Evolutionary conservation across 2,329 filamentous ascomycete species (phyloP).

Genomic region (Sporothrix brasiliensis): DNA sequence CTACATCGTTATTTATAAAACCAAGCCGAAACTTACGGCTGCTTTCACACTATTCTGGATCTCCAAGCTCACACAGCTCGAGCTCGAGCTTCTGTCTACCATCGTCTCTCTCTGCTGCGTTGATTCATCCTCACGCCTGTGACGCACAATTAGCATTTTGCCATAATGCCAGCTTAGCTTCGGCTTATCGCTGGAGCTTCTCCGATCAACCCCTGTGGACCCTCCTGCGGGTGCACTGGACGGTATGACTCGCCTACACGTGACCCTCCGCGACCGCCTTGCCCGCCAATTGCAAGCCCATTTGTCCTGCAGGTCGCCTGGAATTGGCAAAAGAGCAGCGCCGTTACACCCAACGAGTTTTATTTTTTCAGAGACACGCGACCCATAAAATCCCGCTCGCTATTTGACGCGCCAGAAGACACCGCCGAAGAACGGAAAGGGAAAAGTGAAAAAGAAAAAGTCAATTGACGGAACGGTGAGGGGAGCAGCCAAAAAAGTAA

Average conservation of each 20-base stretch:
- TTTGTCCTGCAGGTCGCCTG: background rate
- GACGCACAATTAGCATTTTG: conserved; percentile 7
- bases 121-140: background rate
- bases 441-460: conserved; percentile 12
- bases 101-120: background rate
- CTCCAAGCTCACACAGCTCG: too few relatives aligned
- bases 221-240: background rate
- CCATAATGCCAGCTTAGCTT: background rate
- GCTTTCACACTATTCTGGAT: too few relatives aligned
- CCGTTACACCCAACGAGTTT: background rate
- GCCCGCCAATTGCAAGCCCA: background rate
- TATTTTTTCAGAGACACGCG: conserved; percentile 2
- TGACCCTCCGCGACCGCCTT: conserved; percentile 9
- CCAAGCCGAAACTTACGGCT: too few relatives aligned
- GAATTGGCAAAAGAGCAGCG: conserved; percentile 19
- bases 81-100: too few relatives aligned
- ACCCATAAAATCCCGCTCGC: background rate
- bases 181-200: conserved; percentile 9
- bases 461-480: conserved; percentile 18
- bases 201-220: background rate
- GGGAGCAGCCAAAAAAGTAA: conserved; percentile 25
- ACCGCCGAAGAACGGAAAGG: conserved; percentile 24
- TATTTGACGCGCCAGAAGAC: background rate
- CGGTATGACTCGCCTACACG: conserved; percentile 10
- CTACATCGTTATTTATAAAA: too few relatives aligned